These are phyloP conservation scores for Calonectria pseudoturangicola DNA, from an alignment of 2,329 filamentous ascomycete species.

Conservation along the genomic window DNA sequence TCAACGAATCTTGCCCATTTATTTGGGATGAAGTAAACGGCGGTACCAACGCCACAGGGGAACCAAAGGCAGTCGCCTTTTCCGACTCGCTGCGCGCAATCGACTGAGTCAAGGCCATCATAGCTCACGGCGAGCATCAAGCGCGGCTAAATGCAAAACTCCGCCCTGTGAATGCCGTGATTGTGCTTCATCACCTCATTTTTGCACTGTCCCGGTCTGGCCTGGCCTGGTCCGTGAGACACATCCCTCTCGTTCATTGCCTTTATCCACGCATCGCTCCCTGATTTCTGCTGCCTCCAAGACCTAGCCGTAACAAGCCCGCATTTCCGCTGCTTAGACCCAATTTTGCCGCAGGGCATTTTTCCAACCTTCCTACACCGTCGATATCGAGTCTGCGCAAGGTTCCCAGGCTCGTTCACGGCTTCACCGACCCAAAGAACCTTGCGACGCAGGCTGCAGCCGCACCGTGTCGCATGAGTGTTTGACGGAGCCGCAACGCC, in stretches of 20 bases:
- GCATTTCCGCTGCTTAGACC: conserved; percentile 29
- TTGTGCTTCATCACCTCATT: conserved; percentile 1
- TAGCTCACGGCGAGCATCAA: not conserved
- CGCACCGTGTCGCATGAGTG: conserved; percentile 17
- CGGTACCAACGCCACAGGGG: conserved; percentile 5
- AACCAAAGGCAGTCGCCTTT: not conserved
- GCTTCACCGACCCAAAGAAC: not conserved
- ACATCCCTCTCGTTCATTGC: conserved; percentile 12
- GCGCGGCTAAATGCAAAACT: not conserved
- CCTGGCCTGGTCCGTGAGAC: conserved; percentile 18
- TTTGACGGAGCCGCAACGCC: conserved; percentile 19
- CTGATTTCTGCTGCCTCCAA: conserved; percentile 13
- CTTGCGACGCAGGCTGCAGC: conserved; percentile 23
- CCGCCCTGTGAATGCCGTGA: conserved; percentile 12
- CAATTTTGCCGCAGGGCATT: conserved; percentile 23
- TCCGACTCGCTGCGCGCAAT: not conserved
- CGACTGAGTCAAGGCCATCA: not conserved
- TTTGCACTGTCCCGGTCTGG: conserved; percentile 1
- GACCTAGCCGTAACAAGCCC: conserved; percentile 11
- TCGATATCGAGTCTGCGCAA: not conserved
- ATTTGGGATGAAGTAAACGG: not conserved
- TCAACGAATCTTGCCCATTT: not conserved
- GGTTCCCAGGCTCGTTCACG: not conserved
- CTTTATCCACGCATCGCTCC: conserved; percentile 19
- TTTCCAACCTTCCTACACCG: conserved; percentile 25